These are phyloP conservation scores for Hymenoscyphus albidus DNA, from an alignment of 2,329 filamentous ascomycete genomes.

Conservation along the genomic window DNA sequence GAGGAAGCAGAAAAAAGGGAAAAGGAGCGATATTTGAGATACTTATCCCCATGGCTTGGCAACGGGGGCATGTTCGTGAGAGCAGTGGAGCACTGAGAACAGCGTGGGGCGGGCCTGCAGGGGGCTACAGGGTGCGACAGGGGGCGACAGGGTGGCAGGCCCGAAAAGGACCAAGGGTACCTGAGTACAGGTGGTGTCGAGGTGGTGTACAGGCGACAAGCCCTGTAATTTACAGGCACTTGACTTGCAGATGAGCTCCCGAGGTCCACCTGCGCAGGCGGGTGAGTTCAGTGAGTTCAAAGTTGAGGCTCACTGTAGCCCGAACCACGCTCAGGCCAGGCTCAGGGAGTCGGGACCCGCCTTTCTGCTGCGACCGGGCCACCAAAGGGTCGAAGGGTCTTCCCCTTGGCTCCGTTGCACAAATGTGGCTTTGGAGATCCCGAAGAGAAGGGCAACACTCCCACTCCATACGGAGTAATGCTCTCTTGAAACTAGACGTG, in stretches of 20 bases:
- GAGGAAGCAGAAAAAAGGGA: conserved; percentile 13
- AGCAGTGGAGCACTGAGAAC: not conserved
- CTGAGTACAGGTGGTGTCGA: too few relatives aligned
- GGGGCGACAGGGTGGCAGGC: too few relatives aligned
- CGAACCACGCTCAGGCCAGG: too few relatives aligned
- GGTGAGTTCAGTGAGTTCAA: too few relatives aligned
- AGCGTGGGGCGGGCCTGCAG: not conserved
- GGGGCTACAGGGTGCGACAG: too few relatives aligned
- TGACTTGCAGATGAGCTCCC: too few relatives aligned
- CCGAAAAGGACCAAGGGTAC: too few relatives aligned
- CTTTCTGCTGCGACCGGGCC: not conserved
- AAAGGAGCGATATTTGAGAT: conserved; percentile 21
- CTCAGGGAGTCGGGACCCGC: too few relatives aligned
- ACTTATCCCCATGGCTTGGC: conserved; percentile 35
- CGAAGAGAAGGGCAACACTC: conserved; percentile 21
- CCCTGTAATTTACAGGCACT: too few relatives aligned
- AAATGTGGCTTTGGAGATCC: conserved; percentile 29
- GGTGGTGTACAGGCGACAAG: too few relatives aligned
- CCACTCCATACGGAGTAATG: conserved; percentile 12
- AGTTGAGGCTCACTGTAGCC: too few relatives aligned
- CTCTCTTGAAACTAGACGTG: conserved; percentile 32
- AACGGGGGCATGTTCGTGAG: conserved; percentile 11
- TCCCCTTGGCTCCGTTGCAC: conserved; percentile 5
- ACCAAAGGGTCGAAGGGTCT: not conserved
- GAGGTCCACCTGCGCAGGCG: too few relatives aligned